Percentiles rank a stretch among this genome's conserved stretches.
phyloP scores from a whole-genome alignment of 768 basidiomycete species.

The Heimioporus sp. region DNA sequence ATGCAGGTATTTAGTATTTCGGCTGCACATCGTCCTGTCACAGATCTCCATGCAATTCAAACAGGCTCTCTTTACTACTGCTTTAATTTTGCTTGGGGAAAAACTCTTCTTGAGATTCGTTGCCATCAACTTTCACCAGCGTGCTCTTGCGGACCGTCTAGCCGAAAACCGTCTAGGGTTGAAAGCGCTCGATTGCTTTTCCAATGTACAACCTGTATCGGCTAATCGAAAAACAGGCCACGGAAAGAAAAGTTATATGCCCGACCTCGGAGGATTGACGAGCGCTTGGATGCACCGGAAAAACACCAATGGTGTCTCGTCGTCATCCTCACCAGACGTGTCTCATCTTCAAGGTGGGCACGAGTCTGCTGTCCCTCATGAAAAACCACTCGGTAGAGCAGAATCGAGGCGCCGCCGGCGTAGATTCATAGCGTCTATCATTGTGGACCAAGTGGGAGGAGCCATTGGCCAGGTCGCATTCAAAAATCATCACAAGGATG shows the following conservation, averaged over 20 bases:
- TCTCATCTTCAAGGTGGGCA: slow-evolving; percentile 12
- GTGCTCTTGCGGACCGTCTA: slow-evolving; percentile 71
- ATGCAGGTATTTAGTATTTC: slow-evolving; percentile 52
- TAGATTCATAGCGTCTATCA: slow-evolving; percentile 59
- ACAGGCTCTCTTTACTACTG: slow-evolving; percentile 45
- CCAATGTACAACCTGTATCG: slow-evolving; percentile 55
- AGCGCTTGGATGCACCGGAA: slow-evolving; percentile 17
- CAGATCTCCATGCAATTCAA: slow-evolving; percentile 3
- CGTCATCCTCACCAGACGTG: neutral
- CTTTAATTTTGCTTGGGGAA: slow-evolving; percentile 46
- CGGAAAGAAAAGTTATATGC: slow-evolving; percentile 45
- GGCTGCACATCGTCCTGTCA: slow-evolving; percentile 1
- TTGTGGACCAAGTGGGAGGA: slow-evolving; percentile 65
- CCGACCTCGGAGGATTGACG: slow-evolving; percentile 29
- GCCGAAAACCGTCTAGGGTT: slow-evolving; percentile 68
- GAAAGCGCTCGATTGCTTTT: slow-evolving; percentile 67
- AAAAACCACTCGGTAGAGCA: slow-evolving; percentile 20
- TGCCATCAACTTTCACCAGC: slow-evolving; percentile 79
- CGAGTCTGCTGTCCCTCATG: slow-evolving; percentile 5
- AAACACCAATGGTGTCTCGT: slow-evolving; percentile 1
- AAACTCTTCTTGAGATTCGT: slow-evolving; percentile 70
- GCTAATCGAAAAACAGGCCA: slow-evolving; percentile 37
- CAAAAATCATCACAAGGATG: slow-evolving; percentile 59
- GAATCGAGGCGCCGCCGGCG: slow-evolving; percentile 41
- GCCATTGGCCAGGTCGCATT: slow-evolving; percentile 71